Conservation (phyloP, 78 protist genomes). For the Dictyostelium discoideum region DNA sequence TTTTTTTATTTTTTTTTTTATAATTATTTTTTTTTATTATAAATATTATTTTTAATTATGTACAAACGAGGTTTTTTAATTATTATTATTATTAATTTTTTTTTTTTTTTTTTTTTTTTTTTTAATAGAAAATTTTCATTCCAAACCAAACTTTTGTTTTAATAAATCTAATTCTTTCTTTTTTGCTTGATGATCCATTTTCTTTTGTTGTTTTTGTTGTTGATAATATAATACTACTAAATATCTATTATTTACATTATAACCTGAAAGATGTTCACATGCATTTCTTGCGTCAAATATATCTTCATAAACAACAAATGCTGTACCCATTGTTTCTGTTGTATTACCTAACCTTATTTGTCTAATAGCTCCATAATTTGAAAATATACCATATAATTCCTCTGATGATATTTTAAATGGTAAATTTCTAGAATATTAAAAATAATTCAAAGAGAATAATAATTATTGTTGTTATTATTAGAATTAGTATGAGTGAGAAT, state of each 20-base stretch:
- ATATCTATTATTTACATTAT: conserved; percentile 94
- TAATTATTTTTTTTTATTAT: not conserved
- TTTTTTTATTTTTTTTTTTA: not conserved
- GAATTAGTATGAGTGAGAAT: not conserved
- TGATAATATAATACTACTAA: conserved; percentile 92
- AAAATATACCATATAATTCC: conserved; percentile 97
- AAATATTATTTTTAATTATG: not conserved
- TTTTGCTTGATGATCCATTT: conserved; percentile 81
- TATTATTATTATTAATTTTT: too few relatives aligned
- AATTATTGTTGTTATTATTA: not conserved
- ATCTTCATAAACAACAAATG: conserved; percentile 98
- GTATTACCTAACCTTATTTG: conserved; percentile 96
- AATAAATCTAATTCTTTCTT: conserved; percentile 75
- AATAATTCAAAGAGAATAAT: not conserved
- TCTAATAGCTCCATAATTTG: conserved; percentile 97
- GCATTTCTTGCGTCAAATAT: conserved; percentile 98
- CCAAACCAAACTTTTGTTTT: conserved; percentile 62
- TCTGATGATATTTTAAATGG: conserved; percentile 95
- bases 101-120: not conserved
- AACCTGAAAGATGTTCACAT: conserved; percentile 96
- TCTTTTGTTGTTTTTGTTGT: conserved; percentile 70
- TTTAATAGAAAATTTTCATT: not conserved
- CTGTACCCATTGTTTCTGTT: conserved; percentile 96
- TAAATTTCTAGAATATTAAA: conserved; percentile 73
- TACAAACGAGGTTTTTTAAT: not conserved